A percentile compares a stretch with the other conserved stretches of the same genome.
Conservation (phyloP, 1,139 yeast genomes). For the Zygosaccharomyces sapae region DNA sequence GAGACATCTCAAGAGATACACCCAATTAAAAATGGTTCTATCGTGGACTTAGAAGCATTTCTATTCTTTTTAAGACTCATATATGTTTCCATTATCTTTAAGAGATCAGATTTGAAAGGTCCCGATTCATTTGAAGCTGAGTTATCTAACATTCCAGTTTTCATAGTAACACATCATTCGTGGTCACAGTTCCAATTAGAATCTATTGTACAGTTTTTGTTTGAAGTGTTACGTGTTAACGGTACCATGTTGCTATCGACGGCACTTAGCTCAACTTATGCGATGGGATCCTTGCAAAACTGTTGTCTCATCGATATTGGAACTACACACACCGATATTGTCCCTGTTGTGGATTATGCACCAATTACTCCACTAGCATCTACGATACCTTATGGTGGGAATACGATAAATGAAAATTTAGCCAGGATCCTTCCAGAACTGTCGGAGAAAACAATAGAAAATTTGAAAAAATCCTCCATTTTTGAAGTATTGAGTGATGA, state of each 20-base stretch:
- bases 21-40: constrained; percentile 63
- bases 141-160: constrained; percentile 45
- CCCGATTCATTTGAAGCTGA: constrained; percentile 45
- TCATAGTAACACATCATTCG: constrained; percentile 57
- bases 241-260: constrained; percentile 69
- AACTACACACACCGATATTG: constrained; percentile 64
- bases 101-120: constrained; percentile 34
- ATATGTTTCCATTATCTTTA: constrained; percentile 50
- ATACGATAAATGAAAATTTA: constrained; percentile 53
- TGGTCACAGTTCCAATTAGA: constrained; percentile 74
- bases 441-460: constrained; percentile 58
- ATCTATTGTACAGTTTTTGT: constrained; percentile 63
- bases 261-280: constrained; percentile 69
- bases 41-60: constrained; percentile 66
- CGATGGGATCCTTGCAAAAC: constrained; percentile 57
- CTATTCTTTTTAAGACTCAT: constrained; percentile 61
- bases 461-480: constrained; percentile 67
- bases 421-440: constrained; percentile 55
- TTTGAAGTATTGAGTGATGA: constrained; percentile 73
- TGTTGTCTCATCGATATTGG: constrained; percentile 83
- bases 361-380: constrained; percentile 53
- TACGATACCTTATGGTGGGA: constrained; percentile 58
- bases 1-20: constrained; percentile 45
- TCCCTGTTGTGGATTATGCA: constrained; percentile 72
- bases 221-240: constrained; percentile 69